These are phyloP conservation scores for Metschnikowia picachoensis DNA, from an alignment of 805 yeast genomes.

Conservation along the genomic window DNA sequence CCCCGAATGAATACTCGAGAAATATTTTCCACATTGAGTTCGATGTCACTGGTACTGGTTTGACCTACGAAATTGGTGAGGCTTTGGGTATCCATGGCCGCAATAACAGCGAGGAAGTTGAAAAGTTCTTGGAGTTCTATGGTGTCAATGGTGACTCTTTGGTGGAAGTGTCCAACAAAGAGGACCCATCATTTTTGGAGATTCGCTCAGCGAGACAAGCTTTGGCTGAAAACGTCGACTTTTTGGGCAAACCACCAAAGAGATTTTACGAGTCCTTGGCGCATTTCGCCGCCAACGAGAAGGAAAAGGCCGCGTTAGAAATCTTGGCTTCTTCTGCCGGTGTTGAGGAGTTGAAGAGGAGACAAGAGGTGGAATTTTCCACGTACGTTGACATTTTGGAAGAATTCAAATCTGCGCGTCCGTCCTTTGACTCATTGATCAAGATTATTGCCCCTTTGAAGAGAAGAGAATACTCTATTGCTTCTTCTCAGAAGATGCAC, in stretches of 20 bases:
- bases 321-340: constrained; percentile 74
- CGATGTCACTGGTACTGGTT: constrained; percentile 85
- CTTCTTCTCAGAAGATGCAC: constrained; percentile 91
- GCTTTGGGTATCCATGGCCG: constrained; percentile 95
- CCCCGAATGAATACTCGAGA: constrained; percentile 86
- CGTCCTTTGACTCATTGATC: constrained; percentile 64
- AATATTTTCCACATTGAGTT: constrained; percentile 96
- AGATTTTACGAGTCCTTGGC: constrained; percentile 84
- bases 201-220: constrained; percentile 80
- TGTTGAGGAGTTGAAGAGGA: constrained; percentile 76
- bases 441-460: constrained; percentile 79
- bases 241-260: constrained; percentile 95
- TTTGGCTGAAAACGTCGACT: constrained; percentile 74
- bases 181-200: constrained; percentile 54
- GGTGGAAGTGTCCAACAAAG: constrained; percentile 69
- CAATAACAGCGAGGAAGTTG: constrained; percentile 63
- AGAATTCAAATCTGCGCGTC: constrained; percentile 79
- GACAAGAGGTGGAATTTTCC: constrained; percentile 78
- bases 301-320: constrained; percentile 58
- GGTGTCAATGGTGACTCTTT: constrained; percentile 67
- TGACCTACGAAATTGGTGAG: constrained; percentile 92
- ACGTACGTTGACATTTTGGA: constrained; percentile 78
- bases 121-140: constrained; percentile 64
- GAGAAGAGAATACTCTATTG: constrained; percentile 97
- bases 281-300: constrained; percentile 63